A percentile compares a stretch with the other conserved stretches of the same genome.
Conservation (phyloP, 1,139 yeast species). For the Saccharomycopsis hybrid region DNA sequence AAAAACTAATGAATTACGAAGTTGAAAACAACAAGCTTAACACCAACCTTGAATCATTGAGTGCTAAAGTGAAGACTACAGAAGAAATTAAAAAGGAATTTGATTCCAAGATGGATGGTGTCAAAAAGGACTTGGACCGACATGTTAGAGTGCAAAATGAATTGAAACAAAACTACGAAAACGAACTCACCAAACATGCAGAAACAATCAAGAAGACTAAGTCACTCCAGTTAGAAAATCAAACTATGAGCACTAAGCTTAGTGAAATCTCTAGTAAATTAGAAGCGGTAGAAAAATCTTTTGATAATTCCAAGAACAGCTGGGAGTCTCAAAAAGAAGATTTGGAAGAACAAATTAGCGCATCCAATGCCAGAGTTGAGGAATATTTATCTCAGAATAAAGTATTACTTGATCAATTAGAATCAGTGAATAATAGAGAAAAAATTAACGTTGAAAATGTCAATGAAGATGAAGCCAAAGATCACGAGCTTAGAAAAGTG, state of each 20-base stretch:
- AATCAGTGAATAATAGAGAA: constrained; percentile 30
- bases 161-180: constrained; percentile 51
- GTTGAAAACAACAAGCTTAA: constrained; percentile 15
- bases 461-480: constrained; percentile 22
- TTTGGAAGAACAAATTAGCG: constrained; percentile 49
- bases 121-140: constrained; percentile 42
- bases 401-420: constrained; percentile 65
- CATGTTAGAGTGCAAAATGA: constrained; percentile 46
- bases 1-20: constrained; percentile 21
- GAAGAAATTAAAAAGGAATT: constrained; percentile 33
- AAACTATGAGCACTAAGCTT: constrained; percentile 34
- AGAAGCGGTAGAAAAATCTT: constrained; percentile 28
- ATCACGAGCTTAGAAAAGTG: constrained; percentile 46
- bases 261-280: constrained; percentile 32
- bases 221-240: constrained; percentile 38
- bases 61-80: constrained; percentile 24
- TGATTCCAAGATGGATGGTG: constrained; percentile 32
- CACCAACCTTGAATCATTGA: constrained; percentile 20
- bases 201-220: constrained; percentile 43
- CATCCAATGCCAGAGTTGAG: constrained; percentile 39
- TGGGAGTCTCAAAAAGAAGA: constrained; percentile 39
- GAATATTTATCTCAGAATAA: constrained; percentile 64
- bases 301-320: constrained; percentile 34
- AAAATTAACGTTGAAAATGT: constrained; percentile 19
- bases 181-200: constrained; percentile 52